Percentiles rank a stretch among this genome's conserved stretches.
Conservation (phyloP, 306 rosid genomes). For the Vigna angularis region DNA sequence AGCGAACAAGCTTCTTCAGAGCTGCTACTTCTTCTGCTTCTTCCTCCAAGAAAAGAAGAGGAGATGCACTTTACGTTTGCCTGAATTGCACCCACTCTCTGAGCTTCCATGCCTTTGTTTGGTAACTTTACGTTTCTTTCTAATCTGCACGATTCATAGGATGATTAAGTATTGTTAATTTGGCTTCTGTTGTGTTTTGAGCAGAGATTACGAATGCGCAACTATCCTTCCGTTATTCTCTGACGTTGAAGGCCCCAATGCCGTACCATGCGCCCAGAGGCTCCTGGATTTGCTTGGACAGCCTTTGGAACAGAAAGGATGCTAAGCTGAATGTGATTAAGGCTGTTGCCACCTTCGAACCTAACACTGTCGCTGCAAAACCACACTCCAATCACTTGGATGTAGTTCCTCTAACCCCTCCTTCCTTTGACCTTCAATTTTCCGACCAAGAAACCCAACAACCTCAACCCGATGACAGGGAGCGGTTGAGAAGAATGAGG, state of each 20-base stretch:
- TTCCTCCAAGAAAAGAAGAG: neutral
- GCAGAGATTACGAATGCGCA: conserved; percentile 82
- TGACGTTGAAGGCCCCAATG: conserved; percentile 45
- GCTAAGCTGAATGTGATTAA: conserved; percentile 50
- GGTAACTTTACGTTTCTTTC: conserved; percentile 46
- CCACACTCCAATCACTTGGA: conserved; percentile 36
- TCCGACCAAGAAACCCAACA: conserved; percentile 41
- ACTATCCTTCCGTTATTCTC: conserved; percentile 62
- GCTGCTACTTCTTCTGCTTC: neutral
- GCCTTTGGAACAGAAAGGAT: conserved; percentile 34
- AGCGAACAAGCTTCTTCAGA: neutral
- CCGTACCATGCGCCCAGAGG: conserved; percentile 47
- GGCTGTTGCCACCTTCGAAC: conserved; percentile 82
- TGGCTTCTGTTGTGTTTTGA: neutral
- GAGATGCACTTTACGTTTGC: conserved; percentile 25
- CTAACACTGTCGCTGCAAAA: conserved; percentile 50
- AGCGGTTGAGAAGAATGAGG: conserved; percentile 77
- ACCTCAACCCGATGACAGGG: conserved; percentile 61
- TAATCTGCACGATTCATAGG: neutral
- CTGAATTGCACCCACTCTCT: conserved; percentile 26
- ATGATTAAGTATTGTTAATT: neutral
- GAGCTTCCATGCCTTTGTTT: conserved; percentile 91
- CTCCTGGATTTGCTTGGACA: conserved; percentile 52
- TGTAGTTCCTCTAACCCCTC: neutral
- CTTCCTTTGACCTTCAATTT: conserved; percentile 33